Percentiles rank a stretch among this genome's conserved stretches.
Evolutionary conservation across 495 filamentous ascomycete species (phyloP).

Genomic region (Lasiosphaeria ovina): DNA sequence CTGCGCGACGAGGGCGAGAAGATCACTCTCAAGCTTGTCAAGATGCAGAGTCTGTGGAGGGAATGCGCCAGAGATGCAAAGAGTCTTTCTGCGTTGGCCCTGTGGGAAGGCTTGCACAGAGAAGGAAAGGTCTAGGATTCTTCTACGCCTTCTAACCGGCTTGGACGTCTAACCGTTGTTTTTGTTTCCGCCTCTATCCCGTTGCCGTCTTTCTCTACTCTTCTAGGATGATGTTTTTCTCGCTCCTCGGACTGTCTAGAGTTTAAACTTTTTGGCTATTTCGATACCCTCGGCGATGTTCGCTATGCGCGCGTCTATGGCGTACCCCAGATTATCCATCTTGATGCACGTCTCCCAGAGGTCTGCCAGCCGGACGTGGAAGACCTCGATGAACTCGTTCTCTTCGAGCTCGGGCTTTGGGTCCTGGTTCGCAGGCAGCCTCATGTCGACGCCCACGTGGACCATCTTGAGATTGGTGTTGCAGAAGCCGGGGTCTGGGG

Average conservation of each 20-base stretch:
- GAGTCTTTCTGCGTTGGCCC: conserved; percentile 69
- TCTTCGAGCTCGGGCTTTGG: conserved; percentile 76
- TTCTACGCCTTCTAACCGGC: conserved; percentile 6
- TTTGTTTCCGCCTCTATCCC: neutral
- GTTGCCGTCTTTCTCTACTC: neutral
- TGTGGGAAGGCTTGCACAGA: conserved; percentile 69
- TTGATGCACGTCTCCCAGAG: conserved; percentile 67
- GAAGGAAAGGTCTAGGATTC: conserved; percentile 58
- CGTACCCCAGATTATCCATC: conserved; percentile 72
- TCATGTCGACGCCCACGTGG: conserved; percentile 76
- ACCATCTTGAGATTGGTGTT: conserved; percentile 86
- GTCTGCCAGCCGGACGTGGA: conserved; percentile 63
- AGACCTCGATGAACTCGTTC: conserved; percentile 87
- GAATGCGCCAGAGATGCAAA: conserved; percentile 77
- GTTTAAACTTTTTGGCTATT: conserved; percentile 57
- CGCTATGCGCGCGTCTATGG: conserved; percentile 81
- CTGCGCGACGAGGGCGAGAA: conserved; percentile 76
- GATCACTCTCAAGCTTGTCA: conserved; percentile 72
- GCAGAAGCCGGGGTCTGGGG: conserved; percentile 69
- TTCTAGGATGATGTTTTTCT: neutral
- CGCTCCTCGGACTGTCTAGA: conserved; percentile 19
- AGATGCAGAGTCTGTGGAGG: conserved; percentile 71
- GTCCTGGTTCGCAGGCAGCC: conserved; percentile 61
- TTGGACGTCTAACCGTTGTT: neutral
- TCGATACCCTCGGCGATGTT: conserved; percentile 85